A percentile compares a stretch with the other conserved stretches of the same genome.
Conservation (phyloP, 2,329 filamentous ascomycete genomes). For the Xylaria sp. region DNA sequence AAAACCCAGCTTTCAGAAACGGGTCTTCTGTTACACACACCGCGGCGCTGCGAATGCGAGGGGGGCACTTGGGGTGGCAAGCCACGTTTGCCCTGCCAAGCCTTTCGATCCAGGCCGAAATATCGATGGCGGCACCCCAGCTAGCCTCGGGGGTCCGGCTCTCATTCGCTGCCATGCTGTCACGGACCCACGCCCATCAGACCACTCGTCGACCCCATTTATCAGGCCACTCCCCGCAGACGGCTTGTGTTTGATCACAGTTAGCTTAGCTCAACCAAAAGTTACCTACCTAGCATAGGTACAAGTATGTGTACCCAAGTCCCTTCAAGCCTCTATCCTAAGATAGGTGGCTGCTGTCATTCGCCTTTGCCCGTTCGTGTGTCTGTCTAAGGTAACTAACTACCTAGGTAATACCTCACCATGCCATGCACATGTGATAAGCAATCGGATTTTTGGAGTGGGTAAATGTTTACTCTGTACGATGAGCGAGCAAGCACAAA, state of each 20-base stretch:
- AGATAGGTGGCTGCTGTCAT: slow-evolving; percentile 5
- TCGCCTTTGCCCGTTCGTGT: not conserved
- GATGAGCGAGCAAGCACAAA: too few species aligned
- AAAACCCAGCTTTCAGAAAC: slow-evolving; percentile 16
- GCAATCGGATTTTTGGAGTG: too few species aligned
- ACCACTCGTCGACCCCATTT: slow-evolving; percentile 16
- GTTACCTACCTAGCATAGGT: too few species aligned
- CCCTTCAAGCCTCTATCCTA: not conserved
- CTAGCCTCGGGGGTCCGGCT: slow-evolving; percentile 13
- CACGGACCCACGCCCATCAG: slow-evolving; percentile 20
- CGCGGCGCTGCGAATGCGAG: not conserved
- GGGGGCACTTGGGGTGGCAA: slow-evolving; percentile 3
- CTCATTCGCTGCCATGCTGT: slow-evolving; percentile 29
- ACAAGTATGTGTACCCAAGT: too few species aligned
- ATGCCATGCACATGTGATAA: not conserved
- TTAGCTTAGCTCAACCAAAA: too few species aligned
- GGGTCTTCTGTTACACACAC: slow-evolving; percentile 4
- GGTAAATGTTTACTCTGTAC: too few species aligned
- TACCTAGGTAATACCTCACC: slow-evolving; percentile 17
- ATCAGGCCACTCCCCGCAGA: slow-evolving; percentile 25
- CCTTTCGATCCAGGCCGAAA: slow-evolving; percentile 39
- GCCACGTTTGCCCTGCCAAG: slow-evolving; percentile 32
- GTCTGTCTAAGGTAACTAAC: slow-evolving; percentile 16
- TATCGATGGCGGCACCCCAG: slow-evolving; percentile 38
- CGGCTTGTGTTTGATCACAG: slow-evolving; percentile 4